Conservation (phyloP, 768 basidiomycete genomes). For the Thelephora ganbajun region DNA sequence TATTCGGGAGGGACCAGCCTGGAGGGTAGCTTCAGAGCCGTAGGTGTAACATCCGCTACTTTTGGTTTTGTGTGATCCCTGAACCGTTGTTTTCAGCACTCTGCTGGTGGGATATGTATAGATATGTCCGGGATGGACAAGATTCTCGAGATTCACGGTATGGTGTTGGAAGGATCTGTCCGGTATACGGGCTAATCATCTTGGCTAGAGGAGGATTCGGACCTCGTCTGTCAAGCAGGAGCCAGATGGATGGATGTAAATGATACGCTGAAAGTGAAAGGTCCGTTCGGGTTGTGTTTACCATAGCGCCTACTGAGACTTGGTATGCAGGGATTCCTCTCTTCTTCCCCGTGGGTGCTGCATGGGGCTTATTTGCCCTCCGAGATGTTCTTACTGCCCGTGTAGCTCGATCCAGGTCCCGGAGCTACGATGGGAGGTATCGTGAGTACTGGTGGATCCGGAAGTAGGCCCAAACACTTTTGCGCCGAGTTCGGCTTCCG, state of each 20-base stretch:
- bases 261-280: conserved; percentile 47
- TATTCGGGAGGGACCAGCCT: conserved; percentile 75
- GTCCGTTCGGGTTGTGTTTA: conserved; percentile 14
- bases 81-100: conserved; percentile 5
- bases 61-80: neutral
- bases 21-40: conserved; percentile 63
- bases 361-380: neutral
- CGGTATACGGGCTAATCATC: neutral
- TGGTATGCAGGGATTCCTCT: conserved; percentile 45
- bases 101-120: conserved; percentile 57
- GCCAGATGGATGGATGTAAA: conserved; percentile 62
- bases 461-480: conserved; percentile 35
- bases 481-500: neutral
- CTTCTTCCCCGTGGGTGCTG: conserved; percentile 63
- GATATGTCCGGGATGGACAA: conserved; percentile 71
- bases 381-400: neutral
- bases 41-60: conserved; percentile 17
- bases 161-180: conserved; percentile 5
- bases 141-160: conserved; percentile 63
- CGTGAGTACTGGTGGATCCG: conserved; percentile 77
- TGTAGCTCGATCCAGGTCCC: conserved; percentile 62
- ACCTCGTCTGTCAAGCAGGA: conserved; percentile 65
- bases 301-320: neutral
- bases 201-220: conserved; percentile 46
- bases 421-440: conserved; percentile 79